Evolutionary conservation across 768 basidiomycete genomes (phyloP).

Genomic region (Pluteus cervinus): DNA sequence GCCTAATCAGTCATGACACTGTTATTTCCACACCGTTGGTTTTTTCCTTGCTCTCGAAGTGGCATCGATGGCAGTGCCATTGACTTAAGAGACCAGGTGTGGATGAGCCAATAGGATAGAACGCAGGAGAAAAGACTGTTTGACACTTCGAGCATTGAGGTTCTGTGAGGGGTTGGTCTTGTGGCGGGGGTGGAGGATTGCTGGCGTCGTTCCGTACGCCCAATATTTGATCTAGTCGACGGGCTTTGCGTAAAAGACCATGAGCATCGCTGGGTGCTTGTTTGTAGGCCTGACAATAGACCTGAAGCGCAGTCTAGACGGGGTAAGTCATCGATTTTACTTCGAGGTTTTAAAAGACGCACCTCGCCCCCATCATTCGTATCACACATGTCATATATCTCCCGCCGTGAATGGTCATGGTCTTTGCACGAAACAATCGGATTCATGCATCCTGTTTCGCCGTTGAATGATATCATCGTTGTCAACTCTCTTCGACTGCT

Average conservation of each 20-base stretch:
- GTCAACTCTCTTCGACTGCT: conserved; percentile 65
- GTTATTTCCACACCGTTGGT: conserved; percentile 25
- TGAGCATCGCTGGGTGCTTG: conserved; percentile 72
- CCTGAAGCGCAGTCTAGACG: conserved; percentile 79
- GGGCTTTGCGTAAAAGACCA: conserved; percentile 83
- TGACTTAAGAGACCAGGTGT: conserved; percentile 10
- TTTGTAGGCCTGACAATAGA: conserved; percentile 83
- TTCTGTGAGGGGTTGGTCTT: conserved; percentile 19
- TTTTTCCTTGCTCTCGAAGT: conserved; percentile 29
- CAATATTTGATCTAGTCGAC: conserved; percentile 71
- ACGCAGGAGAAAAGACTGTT: conserved; percentile 71
- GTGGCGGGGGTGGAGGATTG: conserved; percentile 13
- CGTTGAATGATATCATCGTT: conserved; percentile 66
- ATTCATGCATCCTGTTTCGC: conserved; percentile 72
- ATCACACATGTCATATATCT: conserved; percentile 81
- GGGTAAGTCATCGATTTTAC: too few species aligned
- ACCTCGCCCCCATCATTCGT: conserved; percentile 80
- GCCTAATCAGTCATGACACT: conserved; percentile 27
- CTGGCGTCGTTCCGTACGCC: conserved; percentile 36
- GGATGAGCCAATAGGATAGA: conserved; percentile 38
- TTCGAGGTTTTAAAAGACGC: conserved; percentile 20
- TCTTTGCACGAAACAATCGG: conserved; percentile 75
- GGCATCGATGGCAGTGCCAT: conserved; percentile 44
- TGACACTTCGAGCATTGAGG: conserved; percentile 55
- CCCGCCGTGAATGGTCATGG: conserved; percentile 58